Conservation (phyloP, 768 basidiomycete genomes). For the Russula compacta region DNA sequence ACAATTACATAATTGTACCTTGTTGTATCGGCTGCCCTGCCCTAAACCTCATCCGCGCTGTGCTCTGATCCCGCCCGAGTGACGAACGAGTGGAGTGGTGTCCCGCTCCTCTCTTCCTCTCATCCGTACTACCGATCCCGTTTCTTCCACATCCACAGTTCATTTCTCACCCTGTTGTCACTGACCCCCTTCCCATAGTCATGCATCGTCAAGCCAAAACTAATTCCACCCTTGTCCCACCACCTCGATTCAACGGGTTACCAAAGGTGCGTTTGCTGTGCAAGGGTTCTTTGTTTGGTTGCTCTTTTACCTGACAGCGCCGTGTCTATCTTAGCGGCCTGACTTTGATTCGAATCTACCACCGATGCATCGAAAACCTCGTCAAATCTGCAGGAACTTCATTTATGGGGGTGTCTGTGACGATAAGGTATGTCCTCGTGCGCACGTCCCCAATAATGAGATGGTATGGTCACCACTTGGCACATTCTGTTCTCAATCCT, state of each 20-base stretch:
- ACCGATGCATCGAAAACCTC: background rate
- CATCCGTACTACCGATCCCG: too few species aligned
- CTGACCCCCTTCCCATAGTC: too few species aligned
- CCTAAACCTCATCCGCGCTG: too few species aligned
- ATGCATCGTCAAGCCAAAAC: background rate
- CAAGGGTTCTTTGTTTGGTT: background rate
- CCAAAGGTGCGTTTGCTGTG: background rate
- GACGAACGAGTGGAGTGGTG: too few species aligned
- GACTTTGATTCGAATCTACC: background rate
- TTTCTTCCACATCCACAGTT: background rate
- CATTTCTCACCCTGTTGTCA: background rate
- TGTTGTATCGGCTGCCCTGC: too few species aligned
- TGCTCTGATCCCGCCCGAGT: too few species aligned
- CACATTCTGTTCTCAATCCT: background rate
- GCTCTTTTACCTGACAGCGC: background rate
- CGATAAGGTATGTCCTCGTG: background rate
- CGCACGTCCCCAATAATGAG: background rate
- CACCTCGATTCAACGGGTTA: background rate
- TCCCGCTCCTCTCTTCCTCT: too few species aligned
- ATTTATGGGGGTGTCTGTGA: background rate
- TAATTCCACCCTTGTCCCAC: background rate
- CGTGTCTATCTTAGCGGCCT: background rate
- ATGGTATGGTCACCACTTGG: background rate
- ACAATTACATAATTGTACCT: too few species aligned
- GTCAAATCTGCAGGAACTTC: conserved; percentile 2